phyloP scores from a whole-genome alignment of 805 yeast species.

The Kazachstania martiniae region DNA sequence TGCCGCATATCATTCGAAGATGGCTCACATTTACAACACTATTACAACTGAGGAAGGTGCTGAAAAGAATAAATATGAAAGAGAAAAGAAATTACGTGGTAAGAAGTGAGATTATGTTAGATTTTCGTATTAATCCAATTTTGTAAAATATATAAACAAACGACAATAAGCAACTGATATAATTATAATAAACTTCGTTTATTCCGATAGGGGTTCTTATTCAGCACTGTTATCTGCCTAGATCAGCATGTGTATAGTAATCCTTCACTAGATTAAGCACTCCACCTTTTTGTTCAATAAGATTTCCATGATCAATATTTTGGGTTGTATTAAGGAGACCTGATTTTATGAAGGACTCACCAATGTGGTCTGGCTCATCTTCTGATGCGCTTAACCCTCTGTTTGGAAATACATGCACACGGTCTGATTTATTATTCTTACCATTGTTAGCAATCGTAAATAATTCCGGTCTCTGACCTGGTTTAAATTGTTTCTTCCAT shows the following conservation, averaged over 20 bases:
- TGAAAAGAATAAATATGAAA: conserved; percentile 84
- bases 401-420: too few species aligned
- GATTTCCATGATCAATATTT: too few species aligned
- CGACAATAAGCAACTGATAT: too few species aligned
- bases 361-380: neutral
- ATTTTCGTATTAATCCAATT: neutral
- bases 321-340: too few species aligned
- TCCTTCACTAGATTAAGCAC: conserved; percentile 76
- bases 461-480: conserved; percentile 22
- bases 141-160: conserved; percentile 2
- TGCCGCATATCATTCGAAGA: conserved; percentile 75
- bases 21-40: conserved; percentile 76
- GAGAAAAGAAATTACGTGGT: conserved; percentile 61
- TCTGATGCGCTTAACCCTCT: too few species aligned
- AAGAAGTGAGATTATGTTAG: conserved; percentile 22
- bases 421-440: neutral
- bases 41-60: conserved; percentile 93
- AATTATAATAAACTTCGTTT: too few species aligned
- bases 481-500: conserved; percentile 27
- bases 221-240: conserved; percentile 9
- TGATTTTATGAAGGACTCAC: conserved; percentile 7
- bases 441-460: conserved; percentile 7
- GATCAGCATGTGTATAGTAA: conserved; percentile 45
- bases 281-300: conserved; percentile 28
- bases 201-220: too few species aligned